These are phyloP conservation scores for Coemansia sp. DNA, from an alignment of 371 early-diverging fungal genomes.

Conservation along the genomic window DNA sequence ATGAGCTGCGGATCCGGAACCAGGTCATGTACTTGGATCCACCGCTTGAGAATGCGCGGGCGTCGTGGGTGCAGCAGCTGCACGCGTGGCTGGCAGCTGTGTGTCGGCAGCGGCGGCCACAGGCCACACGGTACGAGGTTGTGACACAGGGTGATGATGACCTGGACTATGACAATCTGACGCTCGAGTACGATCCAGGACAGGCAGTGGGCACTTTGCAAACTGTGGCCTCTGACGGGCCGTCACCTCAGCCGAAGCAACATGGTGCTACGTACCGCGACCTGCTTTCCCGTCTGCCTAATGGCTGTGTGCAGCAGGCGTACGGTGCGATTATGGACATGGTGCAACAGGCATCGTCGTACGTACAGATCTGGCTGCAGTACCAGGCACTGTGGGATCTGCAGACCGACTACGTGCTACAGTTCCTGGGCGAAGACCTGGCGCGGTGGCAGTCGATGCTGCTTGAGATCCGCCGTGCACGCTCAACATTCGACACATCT, in stretches of 20 bases:
- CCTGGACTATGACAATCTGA: constrained; percentile 44
- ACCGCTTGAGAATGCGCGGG: constrained; percentile 90
- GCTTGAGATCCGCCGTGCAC: constrained; percentile 89
- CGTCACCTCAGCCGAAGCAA: neutral
- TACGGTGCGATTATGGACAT: constrained; percentile 84
- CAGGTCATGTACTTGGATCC: constrained; percentile 95
- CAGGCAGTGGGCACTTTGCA: constrained; percentile 3
- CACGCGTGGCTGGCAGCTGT: constrained; percentile 88
- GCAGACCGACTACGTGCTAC: constrained; percentile 78
- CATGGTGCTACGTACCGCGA: constrained; percentile 61
- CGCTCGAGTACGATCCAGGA: constrained; percentile 52
- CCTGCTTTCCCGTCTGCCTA: constrained; percentile 71
- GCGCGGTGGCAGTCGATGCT: constrained; percentile 91
- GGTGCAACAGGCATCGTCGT: constrained; percentile 74
- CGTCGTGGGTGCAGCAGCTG: constrained; percentile 83
- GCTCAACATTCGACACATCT: constrained; percentile 93
- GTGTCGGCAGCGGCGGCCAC: constrained; percentile 75
- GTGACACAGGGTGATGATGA: constrained; percentile 45
- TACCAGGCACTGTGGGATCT: constrained; percentile 98
- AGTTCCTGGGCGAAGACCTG: constrained; percentile 87
- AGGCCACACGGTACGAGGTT: constrained; percentile 90
- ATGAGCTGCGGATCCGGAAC: constrained; percentile 85
- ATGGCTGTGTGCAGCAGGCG: constrained; percentile 67
- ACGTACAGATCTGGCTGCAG: constrained; percentile 92
- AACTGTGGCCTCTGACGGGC: constrained; percentile 13